Percentiles rank a stretch among this genome's conserved stretches.
phyloP scores from a whole-genome alignment of 2,329 filamentous ascomycete genomes.

The Penicillium frequentans region DNA sequence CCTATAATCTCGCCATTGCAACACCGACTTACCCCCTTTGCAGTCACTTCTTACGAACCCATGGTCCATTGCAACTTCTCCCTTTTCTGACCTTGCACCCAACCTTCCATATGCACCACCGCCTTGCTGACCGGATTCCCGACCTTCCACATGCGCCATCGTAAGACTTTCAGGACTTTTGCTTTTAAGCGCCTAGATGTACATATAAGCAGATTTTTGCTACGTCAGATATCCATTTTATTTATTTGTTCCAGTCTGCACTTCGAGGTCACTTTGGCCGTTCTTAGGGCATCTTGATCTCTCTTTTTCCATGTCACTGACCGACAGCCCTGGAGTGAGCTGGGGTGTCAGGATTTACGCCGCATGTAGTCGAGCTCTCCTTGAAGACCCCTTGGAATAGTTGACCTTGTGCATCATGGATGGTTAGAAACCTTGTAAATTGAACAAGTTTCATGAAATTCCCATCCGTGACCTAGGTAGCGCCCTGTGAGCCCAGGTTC shows the following conservation, averaged over 20 bases:
- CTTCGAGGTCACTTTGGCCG: background rate
- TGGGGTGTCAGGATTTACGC: too few species aligned
- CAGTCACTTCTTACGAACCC: background rate
- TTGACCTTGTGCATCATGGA: too few species aligned
- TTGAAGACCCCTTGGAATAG: too few species aligned
- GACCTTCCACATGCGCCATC: conserved; percentile 1
- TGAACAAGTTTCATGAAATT: too few species aligned
- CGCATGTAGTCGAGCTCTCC: too few species aligned
- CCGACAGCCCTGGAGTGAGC: too few species aligned
- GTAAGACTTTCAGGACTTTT: background rate
- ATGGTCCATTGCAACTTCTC: background rate
- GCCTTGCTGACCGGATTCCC: background rate
- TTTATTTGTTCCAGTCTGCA: background rate
- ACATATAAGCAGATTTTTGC: background rate
- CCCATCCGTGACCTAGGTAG: too few species aligned
- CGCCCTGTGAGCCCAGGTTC: too few species aligned
- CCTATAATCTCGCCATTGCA: background rate
- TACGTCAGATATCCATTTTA: background rate
- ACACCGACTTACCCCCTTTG: background rate
- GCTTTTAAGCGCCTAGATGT: background rate
- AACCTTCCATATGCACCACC: conserved; percentile 1
- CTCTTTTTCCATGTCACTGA: background rate
- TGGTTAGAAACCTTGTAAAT: too few species aligned
- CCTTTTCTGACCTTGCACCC: background rate
- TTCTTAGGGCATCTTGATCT: background rate